A percentile compares a stretch with the other conserved stretches of the same genome.
phyloP scores from a whole-genome alignment of 2,329 filamentous ascomycete genomes.

The Cytospora mali region DNA sequence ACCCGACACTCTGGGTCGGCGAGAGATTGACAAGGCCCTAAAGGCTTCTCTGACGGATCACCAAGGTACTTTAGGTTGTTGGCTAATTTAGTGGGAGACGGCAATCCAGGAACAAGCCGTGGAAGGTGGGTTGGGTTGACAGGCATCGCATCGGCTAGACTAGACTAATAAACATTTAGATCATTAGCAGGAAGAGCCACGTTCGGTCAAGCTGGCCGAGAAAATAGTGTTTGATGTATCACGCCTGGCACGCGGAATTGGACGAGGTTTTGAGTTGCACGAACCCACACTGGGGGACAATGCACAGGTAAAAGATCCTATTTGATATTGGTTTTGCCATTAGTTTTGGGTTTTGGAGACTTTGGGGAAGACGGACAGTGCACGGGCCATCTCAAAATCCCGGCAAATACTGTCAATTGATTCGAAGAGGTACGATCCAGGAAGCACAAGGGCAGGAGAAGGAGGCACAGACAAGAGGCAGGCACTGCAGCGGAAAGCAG shows the following conservation, averaged over 20 bases:
- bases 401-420: background rate
- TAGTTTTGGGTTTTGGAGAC: background rate
- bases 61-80: conserved; percentile 25
- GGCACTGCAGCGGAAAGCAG: no score
- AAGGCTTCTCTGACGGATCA: conserved; percentile 30
- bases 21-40: conserved; percentile 43
- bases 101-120: conserved; percentile 26
- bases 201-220: background rate
- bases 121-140: conserved; percentile 20
- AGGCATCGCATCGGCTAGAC: conserved; percentile 4
- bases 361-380: background rate
- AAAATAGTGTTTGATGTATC: background rate
- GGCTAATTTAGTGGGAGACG: conserved; percentile 29
- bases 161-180: background rate
- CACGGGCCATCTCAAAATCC: background rate
- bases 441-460: no score
- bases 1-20: conserved; percentile 43
- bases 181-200: background rate
- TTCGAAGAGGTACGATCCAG: background rate
- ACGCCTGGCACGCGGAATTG: background rate
- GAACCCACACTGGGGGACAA: background rate
- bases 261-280: background rate
- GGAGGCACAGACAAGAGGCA: no score
- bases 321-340: background rate
- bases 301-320: background rate